Percentiles rank a stretch among this genome's conserved stretches.
Evolutionary conservation across 2,329 filamentous ascomycete species (phyloP).

Genomic region (Sclerotiophoma versabilis): DNA sequence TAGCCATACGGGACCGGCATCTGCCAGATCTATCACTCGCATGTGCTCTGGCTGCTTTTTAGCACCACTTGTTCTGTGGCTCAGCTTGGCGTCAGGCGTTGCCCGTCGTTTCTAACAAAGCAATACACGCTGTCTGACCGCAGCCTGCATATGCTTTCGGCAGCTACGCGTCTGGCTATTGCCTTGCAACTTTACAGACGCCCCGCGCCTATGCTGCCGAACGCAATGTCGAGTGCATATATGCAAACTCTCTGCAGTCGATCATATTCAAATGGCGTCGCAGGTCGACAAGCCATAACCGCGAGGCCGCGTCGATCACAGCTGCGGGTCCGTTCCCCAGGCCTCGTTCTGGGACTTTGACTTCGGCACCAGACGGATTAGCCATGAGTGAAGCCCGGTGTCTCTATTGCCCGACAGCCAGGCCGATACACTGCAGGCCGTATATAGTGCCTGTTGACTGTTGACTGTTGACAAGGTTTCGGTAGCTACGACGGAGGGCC

Average conservation of each 20-base stretch:
- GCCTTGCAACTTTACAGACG: slow-evolving; percentile 20
- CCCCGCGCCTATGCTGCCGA: slow-evolving; percentile 12
- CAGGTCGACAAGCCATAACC: slow-evolving; percentile 41
- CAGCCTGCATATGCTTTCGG: slow-evolving; percentile 25
- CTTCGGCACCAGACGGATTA: slow-evolving; percentile 17
- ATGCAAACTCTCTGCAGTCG: slow-evolving; percentile 10
- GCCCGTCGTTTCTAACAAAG: slow-evolving; percentile 19
- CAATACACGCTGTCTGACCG: slow-evolving; percentile 25
- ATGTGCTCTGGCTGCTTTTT: slow-evolving; percentile 25
- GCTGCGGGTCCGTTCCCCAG: slow-evolving; percentile 27
- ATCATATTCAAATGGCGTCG: slow-evolving; percentile 24
- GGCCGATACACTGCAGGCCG: no score
- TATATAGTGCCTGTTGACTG: slow-evolving; percentile 17
- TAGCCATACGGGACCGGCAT: slow-evolving; percentile 30
- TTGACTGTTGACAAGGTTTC: slow-evolving; percentile 30
- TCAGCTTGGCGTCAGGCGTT: slow-evolving; percentile 25
- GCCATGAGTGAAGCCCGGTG: slow-evolving; percentile 14
- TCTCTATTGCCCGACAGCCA: slow-evolving; percentile 21
- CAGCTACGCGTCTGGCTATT: slow-evolving; percentile 20
- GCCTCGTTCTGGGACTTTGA: slow-evolving; percentile 16
- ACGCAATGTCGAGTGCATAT: slow-evolving; percentile 13
- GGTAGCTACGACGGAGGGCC: slow-evolving; percentile 17
- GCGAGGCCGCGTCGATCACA: slow-evolving; percentile 42
- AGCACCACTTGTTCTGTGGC: slow-evolving; percentile 31
- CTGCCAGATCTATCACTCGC: slow-evolving; percentile 32